Percentiles rank a stretch among this genome's conserved stretches.
phyloP scores from a whole-genome alignment of 2,329 filamentous ascomycete genomes.

The Xenoacremonium recifei region DNA sequence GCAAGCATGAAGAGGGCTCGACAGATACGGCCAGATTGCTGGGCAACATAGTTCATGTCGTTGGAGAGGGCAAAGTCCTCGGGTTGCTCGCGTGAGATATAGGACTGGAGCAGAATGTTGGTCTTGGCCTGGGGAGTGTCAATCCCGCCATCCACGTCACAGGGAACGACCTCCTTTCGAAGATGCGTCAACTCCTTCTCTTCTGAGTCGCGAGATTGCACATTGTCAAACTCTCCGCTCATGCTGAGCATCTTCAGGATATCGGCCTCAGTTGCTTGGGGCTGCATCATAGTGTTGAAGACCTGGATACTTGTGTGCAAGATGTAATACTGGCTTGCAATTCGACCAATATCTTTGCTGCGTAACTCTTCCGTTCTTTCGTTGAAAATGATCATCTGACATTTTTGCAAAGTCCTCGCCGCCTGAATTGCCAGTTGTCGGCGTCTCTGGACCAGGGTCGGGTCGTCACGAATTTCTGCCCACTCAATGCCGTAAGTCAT shows the following conservation, averaged over 20 bases:
- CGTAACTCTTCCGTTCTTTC: slow-evolving; percentile 89
- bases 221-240: slow-evolving; percentile 97
- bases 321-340: slow-evolving; percentile 97
- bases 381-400: slow-evolving; percentile 99
- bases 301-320: slow-evolving; percentile 90
- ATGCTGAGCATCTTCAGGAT: slow-evolving; percentile 94
- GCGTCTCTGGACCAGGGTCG: slow-evolving; percentile 79
- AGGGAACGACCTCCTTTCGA: slow-evolving; percentile 68
- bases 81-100: slow-evolving; percentile 82
- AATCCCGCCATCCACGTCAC: slow-evolving; percentile 72
- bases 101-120: slow-evolving; percentile 90
- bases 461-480: slow-evolving; percentile 86
- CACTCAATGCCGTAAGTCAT: slow-evolving; percentile 94
- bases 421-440: slow-evolving; percentile 86
- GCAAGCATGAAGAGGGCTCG: slow-evolving; percentile 97
- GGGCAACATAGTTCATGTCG: slow-evolving; percentile 90
- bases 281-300: slow-evolving; percentile 93
- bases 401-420: slow-evolving; percentile 81
- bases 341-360: slow-evolving; percentile 92
- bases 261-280: slow-evolving; percentile 83
- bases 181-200: slow-evolving; percentile 80
- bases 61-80: slow-evolving; percentile 94
- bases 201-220: slow-evolving; percentile 88
- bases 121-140: slow-evolving; percentile 84
- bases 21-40: slow-evolving; percentile 93